Conservation (phyloP, 352 stramenopile species). For the Phytophthora rubi region DNA sequence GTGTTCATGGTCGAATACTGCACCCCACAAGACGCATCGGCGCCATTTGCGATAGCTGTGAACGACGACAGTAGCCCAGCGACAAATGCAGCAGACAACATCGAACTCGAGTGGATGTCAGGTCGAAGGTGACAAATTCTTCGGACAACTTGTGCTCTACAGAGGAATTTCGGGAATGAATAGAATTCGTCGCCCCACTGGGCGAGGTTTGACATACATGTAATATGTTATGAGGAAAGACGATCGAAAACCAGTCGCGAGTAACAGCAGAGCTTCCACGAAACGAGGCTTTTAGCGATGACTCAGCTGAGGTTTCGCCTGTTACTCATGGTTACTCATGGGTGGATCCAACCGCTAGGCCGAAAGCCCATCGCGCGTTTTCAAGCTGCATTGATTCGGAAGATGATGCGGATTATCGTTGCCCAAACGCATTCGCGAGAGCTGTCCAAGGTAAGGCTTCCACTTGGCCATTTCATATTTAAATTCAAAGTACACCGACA, state of each 20-base stretch:
- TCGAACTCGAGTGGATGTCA: not conserved
- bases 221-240: conserved; percentile 23
- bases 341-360: no score
- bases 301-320: conserved; percentile 21
- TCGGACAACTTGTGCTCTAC: no score
- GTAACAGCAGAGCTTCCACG: conserved; percentile 7
- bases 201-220: no score
- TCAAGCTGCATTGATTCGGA: no score
- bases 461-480: conserved; percentile 16
- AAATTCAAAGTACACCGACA: conserved; percentile 7
- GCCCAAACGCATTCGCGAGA: no score
- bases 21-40: conserved; percentile 24
- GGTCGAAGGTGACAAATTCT: not conserved
- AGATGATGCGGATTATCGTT: no score
- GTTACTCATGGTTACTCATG: not conserved
- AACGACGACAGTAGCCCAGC: not conserved
- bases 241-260: conserved; percentile 1
- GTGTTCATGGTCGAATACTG: conserved; percentile 27
- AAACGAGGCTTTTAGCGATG: not conserved
- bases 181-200: no score
- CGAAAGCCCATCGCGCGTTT: no score
- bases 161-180: no score
- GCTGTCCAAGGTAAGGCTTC: conserved; percentile 3
- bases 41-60: conserved; percentile 1
- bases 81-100: conserved; percentile 9